phyloP scores from a whole-genome alignment of 2,329 filamentous ascomycete genomes.

The Rhexocercosporidium sp. region DNA sequence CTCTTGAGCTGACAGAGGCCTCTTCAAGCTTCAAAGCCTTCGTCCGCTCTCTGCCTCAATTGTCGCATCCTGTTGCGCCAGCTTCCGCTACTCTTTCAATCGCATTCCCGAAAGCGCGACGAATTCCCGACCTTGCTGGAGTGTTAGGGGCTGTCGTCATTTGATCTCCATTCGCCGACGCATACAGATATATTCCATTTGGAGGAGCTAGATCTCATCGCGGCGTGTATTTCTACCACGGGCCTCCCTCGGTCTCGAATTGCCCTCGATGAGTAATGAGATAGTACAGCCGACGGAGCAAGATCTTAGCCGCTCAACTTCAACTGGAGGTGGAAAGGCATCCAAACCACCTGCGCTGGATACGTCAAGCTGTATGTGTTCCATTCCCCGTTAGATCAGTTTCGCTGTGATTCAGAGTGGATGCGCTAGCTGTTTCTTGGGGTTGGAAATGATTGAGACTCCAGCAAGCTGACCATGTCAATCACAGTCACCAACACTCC shows the following conservation, averaged over 20 bases:
- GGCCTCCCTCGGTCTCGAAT: conserved; percentile 30
- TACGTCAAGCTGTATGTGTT: conserved; percentile 40
- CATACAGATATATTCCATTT: conserved; percentile 26
- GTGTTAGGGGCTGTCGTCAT: conserved; percentile 26
- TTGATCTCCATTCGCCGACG: conserved; percentile 27
- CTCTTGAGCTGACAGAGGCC: conserved; percentile 25
- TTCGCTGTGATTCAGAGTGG: conserved; percentile 1
- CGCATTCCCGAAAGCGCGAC: conserved; percentile 26
- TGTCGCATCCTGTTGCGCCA: conserved; percentile 31
- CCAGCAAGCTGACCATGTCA: conserved; percentile 31
- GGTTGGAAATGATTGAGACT: not conserved
- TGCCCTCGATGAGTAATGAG: conserved; percentile 47
- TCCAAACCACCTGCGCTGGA: conserved; percentile 40
- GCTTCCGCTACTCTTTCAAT: conserved; percentile 16
- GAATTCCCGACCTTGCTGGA: conserved; percentile 17
- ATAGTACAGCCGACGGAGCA: conserved; percentile 43
- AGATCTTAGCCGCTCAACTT: conserved; percentile 40
- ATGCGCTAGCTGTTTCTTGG: conserved; percentile 16
- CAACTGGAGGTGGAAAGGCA: conserved; percentile 39
- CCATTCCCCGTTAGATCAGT: not conserved
- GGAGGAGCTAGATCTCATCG: conserved; percentile 10
- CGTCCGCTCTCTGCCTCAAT: conserved; percentile 29
- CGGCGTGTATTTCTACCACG: conserved; percentile 16
- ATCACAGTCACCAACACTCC: conserved; percentile 35
- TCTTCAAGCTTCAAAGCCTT: conserved; percentile 26